Conservation (phyloP, 805 yeast genomes). For the Candida silvatica region DNA sequence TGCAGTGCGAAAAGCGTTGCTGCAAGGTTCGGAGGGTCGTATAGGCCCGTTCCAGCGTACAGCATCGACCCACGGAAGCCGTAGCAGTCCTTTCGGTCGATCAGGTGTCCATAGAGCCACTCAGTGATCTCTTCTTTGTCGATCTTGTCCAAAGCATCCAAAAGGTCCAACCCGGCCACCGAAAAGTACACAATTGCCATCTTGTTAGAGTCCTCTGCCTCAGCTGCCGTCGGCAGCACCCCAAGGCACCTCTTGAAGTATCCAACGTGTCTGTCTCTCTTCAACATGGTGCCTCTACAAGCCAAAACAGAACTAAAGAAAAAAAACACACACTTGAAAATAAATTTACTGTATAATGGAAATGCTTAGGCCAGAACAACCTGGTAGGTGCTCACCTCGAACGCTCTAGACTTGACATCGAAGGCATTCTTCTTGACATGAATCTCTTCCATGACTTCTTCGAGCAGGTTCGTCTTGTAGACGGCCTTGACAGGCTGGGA, state of each 20-base stretch:
- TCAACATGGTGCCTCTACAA: slow-evolving; percentile 3
- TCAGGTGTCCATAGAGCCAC: slow-evolving; percentile 40
- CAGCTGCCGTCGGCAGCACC: slow-evolving; percentile 36
- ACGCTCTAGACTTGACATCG: slow-evolving; percentile 50
- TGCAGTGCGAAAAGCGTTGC: slow-evolving; percentile 73
- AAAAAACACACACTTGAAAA: too few species aligned
- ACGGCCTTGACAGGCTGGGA: slow-evolving; percentile 37
- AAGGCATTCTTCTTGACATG: slow-evolving; percentile 24
- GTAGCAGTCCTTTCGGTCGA: slow-evolving; percentile 22
- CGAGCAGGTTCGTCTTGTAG: slow-evolving; percentile 50
- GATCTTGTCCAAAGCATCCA: slow-evolving; percentile 24
- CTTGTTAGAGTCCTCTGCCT: slow-evolving; percentile 61
- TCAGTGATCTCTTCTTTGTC: slow-evolving; percentile 22
- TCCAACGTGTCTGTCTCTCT: slow-evolving; percentile 17
- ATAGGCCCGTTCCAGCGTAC: slow-evolving; percentile 27
- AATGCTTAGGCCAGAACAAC: slow-evolving; percentile 27
- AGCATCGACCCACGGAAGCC: slow-evolving; percentile 56
- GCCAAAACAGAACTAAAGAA: background rate
- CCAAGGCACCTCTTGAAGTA: slow-evolving; percentile 24
- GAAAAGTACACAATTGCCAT: slow-evolving; percentile 67
- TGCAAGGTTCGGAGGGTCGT: slow-evolving; percentile 59
- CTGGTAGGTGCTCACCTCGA: slow-evolving; percentile 66
- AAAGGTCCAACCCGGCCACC: slow-evolving; percentile 48
- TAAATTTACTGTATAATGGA: background rate
- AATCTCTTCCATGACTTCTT: slow-evolving; percentile 38